Evolutionary conservation across 1,284 basidiomycete species (phyloP).

Genomic region (Mycena sp.): DNA sequence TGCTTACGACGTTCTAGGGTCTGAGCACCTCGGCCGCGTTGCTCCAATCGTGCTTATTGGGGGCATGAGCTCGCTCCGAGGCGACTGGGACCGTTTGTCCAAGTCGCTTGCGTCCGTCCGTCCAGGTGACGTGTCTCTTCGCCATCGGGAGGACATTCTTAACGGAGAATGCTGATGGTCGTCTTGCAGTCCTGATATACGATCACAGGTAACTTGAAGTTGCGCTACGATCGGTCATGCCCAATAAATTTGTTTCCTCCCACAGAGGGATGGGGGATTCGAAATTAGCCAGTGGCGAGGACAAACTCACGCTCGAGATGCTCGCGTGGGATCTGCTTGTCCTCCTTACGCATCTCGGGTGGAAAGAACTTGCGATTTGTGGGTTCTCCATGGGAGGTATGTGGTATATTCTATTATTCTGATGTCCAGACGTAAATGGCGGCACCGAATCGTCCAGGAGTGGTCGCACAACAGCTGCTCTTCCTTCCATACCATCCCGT

Average conservation of each 20-base stretch:
- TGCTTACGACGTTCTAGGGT: slow-evolving; percentile 43
- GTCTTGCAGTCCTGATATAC: slow-evolving; percentile 38
- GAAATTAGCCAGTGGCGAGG: slow-evolving; percentile 26
- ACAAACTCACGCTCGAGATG: slow-evolving; percentile 50
- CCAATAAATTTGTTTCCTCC: not conserved
- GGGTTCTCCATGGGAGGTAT: slow-evolving; percentile 58
- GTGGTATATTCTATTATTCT: not conserved
- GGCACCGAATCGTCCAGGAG: slow-evolving; percentile 37
- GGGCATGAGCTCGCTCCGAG: slow-evolving; percentile 43
- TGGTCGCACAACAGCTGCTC: slow-evolving; percentile 53
- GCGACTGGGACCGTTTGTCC: slow-evolving; percentile 45
- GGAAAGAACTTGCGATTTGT: slow-evolving; percentile 51
- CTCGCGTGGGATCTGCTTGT: slow-evolving; percentile 53
- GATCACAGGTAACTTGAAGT: slow-evolving; percentile 35
- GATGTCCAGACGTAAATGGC: not conserved
- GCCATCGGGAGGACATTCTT: too few species aligned
- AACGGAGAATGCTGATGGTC: not conserved
- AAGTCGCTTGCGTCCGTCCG: slow-evolving; percentile 38
- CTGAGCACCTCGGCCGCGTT: slow-evolving; percentile 32
- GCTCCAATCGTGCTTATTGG: slow-evolving; percentile 46
- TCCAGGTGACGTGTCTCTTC: slow-evolving; percentile 38
- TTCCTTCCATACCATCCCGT: slow-evolving; percentile 49
- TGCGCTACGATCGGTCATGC: not conserved
- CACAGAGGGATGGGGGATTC: slow-evolving; percentile 36
- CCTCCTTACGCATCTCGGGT: slow-evolving; percentile 47